phyloP scores from a whole-genome alignment of 225 moss, liverwort and hornwort species.

The Polytrichum formosum region DNA sequence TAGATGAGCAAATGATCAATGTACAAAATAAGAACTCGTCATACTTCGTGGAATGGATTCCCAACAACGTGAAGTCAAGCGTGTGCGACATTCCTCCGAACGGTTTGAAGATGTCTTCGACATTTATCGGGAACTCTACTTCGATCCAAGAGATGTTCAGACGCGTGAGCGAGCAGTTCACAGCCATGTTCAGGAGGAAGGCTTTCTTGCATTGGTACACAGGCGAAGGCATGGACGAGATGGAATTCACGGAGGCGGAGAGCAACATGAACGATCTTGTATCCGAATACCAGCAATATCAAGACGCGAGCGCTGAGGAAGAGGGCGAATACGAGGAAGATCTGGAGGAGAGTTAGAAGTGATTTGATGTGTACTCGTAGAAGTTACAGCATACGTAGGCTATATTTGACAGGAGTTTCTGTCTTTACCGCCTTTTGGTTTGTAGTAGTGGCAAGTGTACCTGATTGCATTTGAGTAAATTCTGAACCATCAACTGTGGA shows the following conservation, averaged over 20 bases:
- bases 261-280: constrained; percentile 61
- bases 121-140: constrained; percentile 51
- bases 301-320: constrained; percentile 47
- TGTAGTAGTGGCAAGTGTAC: background rate
- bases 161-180: constrained; percentile 53
- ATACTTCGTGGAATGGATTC: constrained; percentile 61
- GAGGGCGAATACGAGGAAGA: constrained; percentile 60
- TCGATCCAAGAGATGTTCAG: constrained; percentile 62
- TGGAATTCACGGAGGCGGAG: constrained; percentile 59
- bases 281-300: constrained; percentile 57
- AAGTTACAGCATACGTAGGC: background rate
- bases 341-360: constrained; percentile 30
- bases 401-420: constrained; percentile 11
- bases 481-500: too few species aligned
- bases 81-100: constrained; percentile 56
- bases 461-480: constrained; percentile 2
- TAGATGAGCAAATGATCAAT: constrained; percentile 61
- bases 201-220: constrained; percentile 60
- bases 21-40: constrained; percentile 62
- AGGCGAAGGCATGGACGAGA: constrained; percentile 62
- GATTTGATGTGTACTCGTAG: too few species aligned
- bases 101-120: constrained; percentile 55
- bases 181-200: constrained; percentile 53
- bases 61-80: constrained; percentile 52
- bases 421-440: background rate